phyloP scores from a whole-genome alignment of 352 stramenopile genomes.

The Phytophthora fragariaefolia region DNA sequence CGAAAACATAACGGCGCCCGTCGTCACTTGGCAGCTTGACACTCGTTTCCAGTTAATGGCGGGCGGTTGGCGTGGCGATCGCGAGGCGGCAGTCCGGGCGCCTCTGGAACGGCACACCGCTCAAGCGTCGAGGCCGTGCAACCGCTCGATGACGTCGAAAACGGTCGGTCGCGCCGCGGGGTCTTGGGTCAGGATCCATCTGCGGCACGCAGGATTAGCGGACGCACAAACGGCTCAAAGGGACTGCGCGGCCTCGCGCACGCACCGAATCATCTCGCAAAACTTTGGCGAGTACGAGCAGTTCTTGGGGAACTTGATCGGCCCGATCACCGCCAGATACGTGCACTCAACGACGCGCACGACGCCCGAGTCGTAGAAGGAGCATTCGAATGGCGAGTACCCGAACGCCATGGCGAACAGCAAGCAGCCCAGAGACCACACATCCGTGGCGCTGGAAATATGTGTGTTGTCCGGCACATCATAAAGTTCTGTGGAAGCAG shows the following conservation, averaged over 20 bases:
- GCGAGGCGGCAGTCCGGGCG: background rate
- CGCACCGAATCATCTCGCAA: conserved; percentile 76
- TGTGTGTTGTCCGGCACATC: conserved; percentile 76
- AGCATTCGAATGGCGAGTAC: conserved; percentile 90
- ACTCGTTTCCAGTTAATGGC: too few relatives aligned
- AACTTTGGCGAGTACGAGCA: conserved; percentile 65
- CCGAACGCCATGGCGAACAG: conserved; percentile 91
- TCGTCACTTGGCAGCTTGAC: too few relatives aligned
- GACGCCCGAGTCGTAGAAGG: conserved; percentile 75
- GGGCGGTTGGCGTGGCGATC: background rate
- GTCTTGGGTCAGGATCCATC: conserved; percentile 79
- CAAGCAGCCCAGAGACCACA: conserved; percentile 91
- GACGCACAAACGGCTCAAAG: background rate
- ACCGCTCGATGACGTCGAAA: conserved; percentile 70
- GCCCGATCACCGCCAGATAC: conserved; percentile 87
- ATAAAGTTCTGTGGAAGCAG: conserved; percentile 72
- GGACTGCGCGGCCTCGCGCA: background rate
- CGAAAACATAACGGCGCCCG: too few relatives aligned
- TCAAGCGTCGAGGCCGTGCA: conserved; percentile 45
- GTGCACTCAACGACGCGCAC: conserved; percentile 84
- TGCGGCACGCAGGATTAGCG: conserved; percentile 20
- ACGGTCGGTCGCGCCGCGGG: conserved; percentile 53
- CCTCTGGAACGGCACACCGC: background rate
- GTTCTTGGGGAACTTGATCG: conserved; percentile 76
- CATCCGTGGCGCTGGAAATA: conserved; percentile 82